Conservation (phyloP, 208 protist species). For the Leishmania turanica region DNA sequence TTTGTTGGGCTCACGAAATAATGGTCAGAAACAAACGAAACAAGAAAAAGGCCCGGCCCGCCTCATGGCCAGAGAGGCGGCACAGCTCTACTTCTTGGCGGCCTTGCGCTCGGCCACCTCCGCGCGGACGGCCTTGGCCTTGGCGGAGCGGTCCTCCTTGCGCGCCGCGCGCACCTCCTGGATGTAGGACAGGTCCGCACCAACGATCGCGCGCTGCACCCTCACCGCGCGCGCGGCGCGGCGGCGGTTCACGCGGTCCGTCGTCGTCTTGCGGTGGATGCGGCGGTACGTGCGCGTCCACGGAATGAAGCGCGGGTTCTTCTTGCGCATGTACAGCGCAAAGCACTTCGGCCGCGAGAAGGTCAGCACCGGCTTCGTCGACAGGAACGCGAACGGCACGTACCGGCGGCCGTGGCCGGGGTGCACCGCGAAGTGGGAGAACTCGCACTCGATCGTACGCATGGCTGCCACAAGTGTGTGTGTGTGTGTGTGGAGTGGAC, state of each 20-base stretch:
- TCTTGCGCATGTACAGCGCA: constrained; percentile 94
- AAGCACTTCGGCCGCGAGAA: constrained; percentile 92
- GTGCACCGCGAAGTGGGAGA: constrained; percentile 93
- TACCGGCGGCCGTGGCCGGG: constrained; percentile 94
- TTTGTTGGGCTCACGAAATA: background rate
- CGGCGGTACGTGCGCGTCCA: constrained; percentile 95
- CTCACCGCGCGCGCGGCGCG: constrained; percentile 77
- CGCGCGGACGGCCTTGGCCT: constrained; percentile 87
- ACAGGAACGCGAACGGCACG: constrained; percentile 93
- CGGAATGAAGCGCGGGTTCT: constrained; percentile 93
- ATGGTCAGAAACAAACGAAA: background rate
- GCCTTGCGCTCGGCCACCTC: constrained; percentile 93
- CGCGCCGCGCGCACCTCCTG: constrained; percentile 82
- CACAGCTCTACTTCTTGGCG: constrained; percentile 77
- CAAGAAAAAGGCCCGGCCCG: background rate
- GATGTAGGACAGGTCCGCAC: constrained; percentile 90
- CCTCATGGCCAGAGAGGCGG: background rate
- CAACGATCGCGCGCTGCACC: constrained; percentile 84
- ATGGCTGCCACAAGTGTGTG: constrained; percentile 26
- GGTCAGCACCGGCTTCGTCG: constrained; percentile 94
- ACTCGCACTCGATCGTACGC: constrained; percentile 87
- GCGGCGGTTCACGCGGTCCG: constrained; percentile 82
- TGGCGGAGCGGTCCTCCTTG: constrained; percentile 88
- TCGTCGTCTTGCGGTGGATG: constrained; percentile 92
- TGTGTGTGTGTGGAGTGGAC: constrained; percentile 31